Evolutionary conservation across 257 asterid species (phyloP).

Genomic region (Solanum chaucha): DNA sequence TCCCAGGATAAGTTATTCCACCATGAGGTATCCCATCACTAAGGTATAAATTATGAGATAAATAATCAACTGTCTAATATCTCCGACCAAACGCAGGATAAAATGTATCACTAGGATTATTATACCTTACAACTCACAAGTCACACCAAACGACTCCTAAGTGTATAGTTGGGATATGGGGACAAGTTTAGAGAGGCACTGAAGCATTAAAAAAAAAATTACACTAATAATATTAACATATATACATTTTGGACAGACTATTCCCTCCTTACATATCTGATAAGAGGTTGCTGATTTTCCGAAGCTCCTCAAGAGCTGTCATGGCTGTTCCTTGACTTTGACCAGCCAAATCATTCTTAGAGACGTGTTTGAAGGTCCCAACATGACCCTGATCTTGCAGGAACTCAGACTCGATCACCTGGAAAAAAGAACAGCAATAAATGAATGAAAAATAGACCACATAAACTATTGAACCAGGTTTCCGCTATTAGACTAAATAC

Average conservation of each 20-base stretch:
- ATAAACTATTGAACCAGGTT: not conserved
- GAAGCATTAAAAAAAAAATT: not conserved
- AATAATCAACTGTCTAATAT: too few species aligned
- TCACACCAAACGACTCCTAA: too few species aligned
- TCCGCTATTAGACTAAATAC: not conserved
- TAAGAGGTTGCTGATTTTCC: not conserved
- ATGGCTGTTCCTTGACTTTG: not conserved
- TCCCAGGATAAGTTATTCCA: not conserved
- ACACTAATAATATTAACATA: not conserved
- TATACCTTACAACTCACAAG: too few species aligned
- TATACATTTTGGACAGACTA: not conserved
- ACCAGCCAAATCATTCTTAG: not conserved
- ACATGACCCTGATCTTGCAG: not conserved
- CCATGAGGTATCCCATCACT: not conserved
- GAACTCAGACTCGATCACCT: not conserved
- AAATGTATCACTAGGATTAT: too few species aligned
- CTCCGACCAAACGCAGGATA: too few species aligned
- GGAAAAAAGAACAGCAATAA: not conserved
- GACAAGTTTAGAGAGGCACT: not conserved
- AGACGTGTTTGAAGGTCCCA: not conserved
- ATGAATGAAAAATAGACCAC: not conserved
- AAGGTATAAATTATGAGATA: too few species aligned
- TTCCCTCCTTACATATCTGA: not conserved
- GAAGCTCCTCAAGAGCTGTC: not conserved
- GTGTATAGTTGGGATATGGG: not conserved